Conservation (phyloP, 305 asterid species). For the Ruellia speciosa region DNA sequence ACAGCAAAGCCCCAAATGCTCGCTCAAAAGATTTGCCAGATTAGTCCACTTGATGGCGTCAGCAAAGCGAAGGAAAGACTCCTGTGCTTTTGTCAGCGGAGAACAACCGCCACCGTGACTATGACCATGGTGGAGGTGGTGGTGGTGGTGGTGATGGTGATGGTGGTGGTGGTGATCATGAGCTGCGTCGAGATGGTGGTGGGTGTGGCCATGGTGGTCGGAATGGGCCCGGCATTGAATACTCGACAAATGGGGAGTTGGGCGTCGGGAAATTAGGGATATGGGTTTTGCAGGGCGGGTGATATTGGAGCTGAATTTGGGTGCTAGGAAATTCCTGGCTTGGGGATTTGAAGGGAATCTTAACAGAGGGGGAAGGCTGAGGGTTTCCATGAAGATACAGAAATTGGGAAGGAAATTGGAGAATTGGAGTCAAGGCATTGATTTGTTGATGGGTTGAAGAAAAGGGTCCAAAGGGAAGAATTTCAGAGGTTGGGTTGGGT, state of each 20-base stretch:
- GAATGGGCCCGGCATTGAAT: conserved; percentile 29
- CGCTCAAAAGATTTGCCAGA: conserved; percentile 59
- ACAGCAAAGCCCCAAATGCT: conserved; percentile 81
- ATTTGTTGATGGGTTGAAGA: conserved; percentile 7
- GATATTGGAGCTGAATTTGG: conserved; percentile 29
- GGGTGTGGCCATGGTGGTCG: conserved; percentile 17
- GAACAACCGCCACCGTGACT: conserved; percentile 27
- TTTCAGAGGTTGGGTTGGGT: neutral
- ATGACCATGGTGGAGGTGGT: conserved; percentile 21
- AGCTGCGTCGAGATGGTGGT: conserved; percentile 16
- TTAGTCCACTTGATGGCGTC: conserved; percentile 55
- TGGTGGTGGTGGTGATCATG: conserved; percentile 19
- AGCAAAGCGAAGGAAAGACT: conserved; percentile 50
- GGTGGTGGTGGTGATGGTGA: conserved; percentile 21
- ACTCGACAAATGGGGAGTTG: conserved; percentile 22
- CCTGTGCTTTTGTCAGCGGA: conserved; percentile 54
- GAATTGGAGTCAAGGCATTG: neutral
- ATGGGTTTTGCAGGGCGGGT: conserved; percentile 14
- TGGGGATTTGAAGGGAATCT: conserved; percentile 25
- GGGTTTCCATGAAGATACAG: conserved; percentile 36
- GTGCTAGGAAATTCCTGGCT: conserved; percentile 22
- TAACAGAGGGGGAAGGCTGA: conserved; percentile 27
- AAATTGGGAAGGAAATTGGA: neutral
- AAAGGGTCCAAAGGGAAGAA: neutral
- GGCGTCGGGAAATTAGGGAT: conserved; percentile 19